Percentiles rank a stretch among this genome's conserved stretches.
These are phyloP conservation scores for Moesziomyces sp. DNA, from an alignment of 1,284 basidiomycete genomes.

Conservation along the genomic window DNA sequence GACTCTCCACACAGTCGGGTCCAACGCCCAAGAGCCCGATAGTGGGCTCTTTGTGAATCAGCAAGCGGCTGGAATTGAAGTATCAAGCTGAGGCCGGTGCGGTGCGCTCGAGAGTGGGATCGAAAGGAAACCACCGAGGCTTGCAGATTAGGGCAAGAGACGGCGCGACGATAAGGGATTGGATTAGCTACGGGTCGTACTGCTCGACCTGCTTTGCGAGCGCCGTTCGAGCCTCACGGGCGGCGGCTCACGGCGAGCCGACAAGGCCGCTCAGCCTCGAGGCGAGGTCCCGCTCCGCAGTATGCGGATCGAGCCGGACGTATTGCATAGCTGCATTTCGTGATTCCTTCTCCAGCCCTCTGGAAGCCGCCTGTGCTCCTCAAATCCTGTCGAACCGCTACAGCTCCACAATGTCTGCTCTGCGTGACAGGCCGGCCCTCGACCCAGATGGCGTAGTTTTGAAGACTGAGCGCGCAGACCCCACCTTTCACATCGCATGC, in stretches of 20 bases:
- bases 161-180: too few relatives aligned
- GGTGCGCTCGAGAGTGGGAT: too few relatives aligned
- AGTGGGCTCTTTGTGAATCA: neutral
- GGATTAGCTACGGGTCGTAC: too few relatives aligned
- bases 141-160: too few relatives aligned
- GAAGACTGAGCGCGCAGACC: slow-evolving; percentile 5
- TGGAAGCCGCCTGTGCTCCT: slow-evolving; percentile 5
- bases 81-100: too few relatives aligned
- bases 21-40: too few relatives aligned
- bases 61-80: too few relatives aligned
- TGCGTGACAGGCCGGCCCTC: too few relatives aligned
- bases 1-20: neutral
- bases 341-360: slow-evolving; percentile 5
- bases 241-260: neutral
- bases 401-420: neutral
- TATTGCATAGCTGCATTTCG: neutral
- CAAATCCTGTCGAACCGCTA: neutral
- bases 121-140: too few relatives aligned
- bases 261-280: slow-evolving; percentile 1
- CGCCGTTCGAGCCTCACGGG: neutral
- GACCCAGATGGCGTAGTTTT: neutral
- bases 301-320: slow-evolving; percentile 37
- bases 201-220: neutral
- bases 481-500: slow-evolving; percentile 9
- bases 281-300: neutral